Base-by-base conservation (phyloP, 768 basidiomycete genomes). In the Terana coerulea region DNA sequence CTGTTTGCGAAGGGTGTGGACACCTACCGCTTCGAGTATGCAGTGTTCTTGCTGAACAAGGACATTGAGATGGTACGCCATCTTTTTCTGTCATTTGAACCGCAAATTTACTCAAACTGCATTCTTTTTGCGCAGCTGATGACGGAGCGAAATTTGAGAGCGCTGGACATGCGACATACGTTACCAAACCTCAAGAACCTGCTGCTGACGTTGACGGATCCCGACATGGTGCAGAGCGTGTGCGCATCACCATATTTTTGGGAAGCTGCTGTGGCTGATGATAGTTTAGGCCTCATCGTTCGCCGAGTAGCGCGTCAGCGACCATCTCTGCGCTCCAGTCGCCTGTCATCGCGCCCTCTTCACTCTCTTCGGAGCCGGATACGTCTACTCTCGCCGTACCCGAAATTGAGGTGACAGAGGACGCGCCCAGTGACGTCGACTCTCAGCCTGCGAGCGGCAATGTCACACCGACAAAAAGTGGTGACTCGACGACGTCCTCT, bases 1-100 rank as follows among this genome's bases (percentile, higher is more conserved):
- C 72, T 99, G 26, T 99, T 92, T 67, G 86, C 91, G 1, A 90
- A 82, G 70, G 94, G 95, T 4, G 95, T 98, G 52, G 97, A 98
- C 65, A 88, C 87, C 36, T 98, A 98, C 69, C 79, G 97, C 22
- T 99, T 95, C 62, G 95, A 98, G 67, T 99, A 98, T 72, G 97
- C 86, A 3, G 95, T 98, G 3, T 98, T 94, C 67, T 70, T 99
- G 35, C 75, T 98, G 28, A 99, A 99, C 73, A 99, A 98, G 69
- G 78, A 99, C 68, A 94, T 99, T 58, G 95, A 99, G 72, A 76
- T 94, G 80, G 94, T 95, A 17, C n/a, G 30, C 29, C 34, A 57
- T 54, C 77, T 57, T 35, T 25, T 39, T 26, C 37, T 47, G 48
- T 21, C 15, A 31, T 15, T 21, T n/a, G 17, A 14, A 22, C 37